phyloP scores from a whole-genome alignment of 2,329 filamentous ascomycete species.

The Paecilomyces formosus region DNA sequence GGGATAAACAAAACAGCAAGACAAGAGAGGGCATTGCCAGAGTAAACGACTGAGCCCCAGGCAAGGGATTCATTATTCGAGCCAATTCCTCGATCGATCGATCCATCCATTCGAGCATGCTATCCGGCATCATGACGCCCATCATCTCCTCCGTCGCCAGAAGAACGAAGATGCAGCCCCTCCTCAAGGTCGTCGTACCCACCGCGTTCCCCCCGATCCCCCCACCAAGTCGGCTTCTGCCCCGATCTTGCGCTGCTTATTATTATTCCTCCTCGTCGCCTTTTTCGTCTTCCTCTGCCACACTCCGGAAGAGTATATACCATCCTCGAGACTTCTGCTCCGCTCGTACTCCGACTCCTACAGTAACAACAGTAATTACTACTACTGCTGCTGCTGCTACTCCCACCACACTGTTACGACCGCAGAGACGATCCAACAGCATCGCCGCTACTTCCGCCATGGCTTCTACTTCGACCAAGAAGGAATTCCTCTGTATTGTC shows the following conservation, averaged over 20 bases:
- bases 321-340: not conserved
- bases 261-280: not conserved
- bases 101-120: no score
- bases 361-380: no score
- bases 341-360: no score
- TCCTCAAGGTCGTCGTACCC: not conserved
- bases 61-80: no score
- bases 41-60: no score
- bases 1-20: no score
- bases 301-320: not conserved
- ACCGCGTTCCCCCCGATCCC: not conserved
- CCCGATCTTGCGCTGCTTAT: not conserved
- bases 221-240: not conserved
- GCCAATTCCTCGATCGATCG: no score
- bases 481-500: conserved; percentile 62
- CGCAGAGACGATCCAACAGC: not conserved
- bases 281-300: not conserved
- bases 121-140: not conserved
- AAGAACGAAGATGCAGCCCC: not conserved
- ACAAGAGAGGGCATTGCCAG: no score
- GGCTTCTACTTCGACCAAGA: conserved; percentile 28
- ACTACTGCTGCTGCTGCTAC: not conserved
- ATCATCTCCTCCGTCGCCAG: not conserved
- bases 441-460: conserved; percentile 13
- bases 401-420: not conserved